Percentiles rank a stretch among this genome's conserved stretches.
phyloP scores from a whole-genome alignment of 805 yeast genomes.

The Wickerhamiella allomyrinae region DNA sequence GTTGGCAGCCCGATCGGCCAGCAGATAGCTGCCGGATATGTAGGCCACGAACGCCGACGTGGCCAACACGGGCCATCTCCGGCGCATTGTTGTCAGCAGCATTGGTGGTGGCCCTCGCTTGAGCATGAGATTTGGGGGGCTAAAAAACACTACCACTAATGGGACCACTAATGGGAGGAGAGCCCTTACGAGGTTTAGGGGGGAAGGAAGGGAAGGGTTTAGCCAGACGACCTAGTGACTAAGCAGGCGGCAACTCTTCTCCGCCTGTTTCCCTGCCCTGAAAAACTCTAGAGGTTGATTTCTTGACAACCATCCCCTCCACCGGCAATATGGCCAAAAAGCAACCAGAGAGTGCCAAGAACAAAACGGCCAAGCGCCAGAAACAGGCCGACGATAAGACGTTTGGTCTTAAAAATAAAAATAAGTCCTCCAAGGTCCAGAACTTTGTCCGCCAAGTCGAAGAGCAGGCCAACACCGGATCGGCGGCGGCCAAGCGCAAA shows the following conservation, averaged over 20 bases:
- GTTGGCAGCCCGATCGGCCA: constrained; percentile 1
- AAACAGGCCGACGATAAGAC: constrained; percentile 71
- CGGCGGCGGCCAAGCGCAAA: constrained; percentile 43
- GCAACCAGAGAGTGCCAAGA: constrained; percentile 39
- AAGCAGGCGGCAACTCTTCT: no score
- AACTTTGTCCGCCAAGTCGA: constrained; percentile 54
- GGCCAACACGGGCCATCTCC: constrained; percentile 10
- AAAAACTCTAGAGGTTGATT: no score
- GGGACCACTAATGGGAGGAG: no score
- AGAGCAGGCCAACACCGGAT: constrained; percentile 41
- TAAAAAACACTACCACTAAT: no score
- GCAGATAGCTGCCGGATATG: constrained; percentile 1
- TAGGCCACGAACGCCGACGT: constrained; percentile 5
- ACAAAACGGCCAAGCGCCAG: constrained; percentile 39
- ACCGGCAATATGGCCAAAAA: constrained; percentile 44
- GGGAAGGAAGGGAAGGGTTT: no score
- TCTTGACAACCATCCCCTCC: no score
- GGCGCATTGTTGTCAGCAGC: background rate
- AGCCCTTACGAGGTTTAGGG: no score
- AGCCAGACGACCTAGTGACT: no score
- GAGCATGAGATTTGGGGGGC: no score
- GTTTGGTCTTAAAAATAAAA: constrained; percentile 90
- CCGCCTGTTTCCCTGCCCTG: no score
- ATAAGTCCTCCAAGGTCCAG: constrained; percentile 85
- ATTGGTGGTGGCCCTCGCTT: no score